Conservation (phyloP, 345 rosid species). For the Citrus glauca region DNA sequence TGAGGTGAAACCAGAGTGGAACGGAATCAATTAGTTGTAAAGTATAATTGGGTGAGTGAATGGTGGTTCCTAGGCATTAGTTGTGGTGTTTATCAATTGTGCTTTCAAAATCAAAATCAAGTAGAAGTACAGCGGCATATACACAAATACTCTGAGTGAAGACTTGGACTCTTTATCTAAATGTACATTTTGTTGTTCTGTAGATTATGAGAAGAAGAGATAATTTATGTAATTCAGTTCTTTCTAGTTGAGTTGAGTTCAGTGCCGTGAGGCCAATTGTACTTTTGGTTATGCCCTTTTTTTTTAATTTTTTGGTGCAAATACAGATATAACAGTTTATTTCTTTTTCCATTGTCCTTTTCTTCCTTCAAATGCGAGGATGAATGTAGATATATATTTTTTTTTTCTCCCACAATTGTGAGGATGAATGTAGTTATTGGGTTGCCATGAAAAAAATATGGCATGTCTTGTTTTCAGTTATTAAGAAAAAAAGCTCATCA, state of each 20-base stretch:
- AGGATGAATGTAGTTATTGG: neutral
- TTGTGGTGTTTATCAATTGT: neutral
- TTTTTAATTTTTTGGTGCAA: neutral
- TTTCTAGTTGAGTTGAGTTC: neutral
- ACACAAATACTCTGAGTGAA: neutral
- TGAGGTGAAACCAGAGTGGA: neutral
- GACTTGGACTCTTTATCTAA: neutral
- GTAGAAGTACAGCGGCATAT: neutral
- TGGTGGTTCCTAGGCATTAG: neutral
- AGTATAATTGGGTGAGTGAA: neutral
- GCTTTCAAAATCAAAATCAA: neutral
- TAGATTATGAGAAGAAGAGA: neutral
- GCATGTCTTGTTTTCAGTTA: neutral
- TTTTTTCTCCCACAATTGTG: neutral
- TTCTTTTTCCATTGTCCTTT: neutral
- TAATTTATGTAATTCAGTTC: neutral
- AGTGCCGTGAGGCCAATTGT: neutral
- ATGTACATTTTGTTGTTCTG: slow-evolving; percentile 1
- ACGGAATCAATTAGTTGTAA: neutral
- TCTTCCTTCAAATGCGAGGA: neutral
- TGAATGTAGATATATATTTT: too few relatives aligned
- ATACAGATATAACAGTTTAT: neutral
- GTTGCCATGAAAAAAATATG: too few relatives aligned
- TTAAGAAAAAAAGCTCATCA: neutral
- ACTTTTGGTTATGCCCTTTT: neutral